Conservation (phyloP, 441 rosid species). For the Populus trichocarpa region DNA sequence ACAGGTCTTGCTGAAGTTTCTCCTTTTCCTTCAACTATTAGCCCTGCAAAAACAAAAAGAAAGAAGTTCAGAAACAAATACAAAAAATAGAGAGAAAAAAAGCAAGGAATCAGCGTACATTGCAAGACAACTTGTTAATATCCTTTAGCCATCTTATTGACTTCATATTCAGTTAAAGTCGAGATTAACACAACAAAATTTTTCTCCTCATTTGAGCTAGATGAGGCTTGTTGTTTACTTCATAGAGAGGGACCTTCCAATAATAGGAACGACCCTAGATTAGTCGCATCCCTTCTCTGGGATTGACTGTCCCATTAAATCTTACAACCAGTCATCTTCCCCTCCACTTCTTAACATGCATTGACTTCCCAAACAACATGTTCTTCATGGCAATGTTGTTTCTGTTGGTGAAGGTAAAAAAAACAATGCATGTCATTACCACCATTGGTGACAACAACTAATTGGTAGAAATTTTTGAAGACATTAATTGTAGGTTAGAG, state of each 20-base stretch:
- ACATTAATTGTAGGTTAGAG: background rate
- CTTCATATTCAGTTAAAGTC: background rate
- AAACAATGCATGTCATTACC: background rate
- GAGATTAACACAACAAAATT: rapidly evolving
- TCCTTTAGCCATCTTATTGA: no score
- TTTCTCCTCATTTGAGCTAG: no score
- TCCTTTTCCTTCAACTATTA: no score
- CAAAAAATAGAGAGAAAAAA: no score
- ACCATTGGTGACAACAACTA: background rate
- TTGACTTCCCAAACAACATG: background rate
- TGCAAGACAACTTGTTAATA: background rate
- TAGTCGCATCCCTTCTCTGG: no score
- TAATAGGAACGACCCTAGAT: no score
- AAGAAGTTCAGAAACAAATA: no score
- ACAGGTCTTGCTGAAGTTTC: no score
- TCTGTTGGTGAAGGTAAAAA: background rate
- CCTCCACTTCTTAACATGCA: background rate
- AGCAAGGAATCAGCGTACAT: background rate
- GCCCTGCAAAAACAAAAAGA: background rate
- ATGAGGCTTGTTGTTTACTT: no score
- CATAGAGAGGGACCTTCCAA: no score
- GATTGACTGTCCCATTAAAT: background rate
- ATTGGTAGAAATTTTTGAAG: no score
- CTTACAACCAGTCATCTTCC: background rate
- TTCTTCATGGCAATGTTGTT: no score